A percentile compares a stretch with the other conserved stretches of the same genome.
Conservation (phyloP, 1,284 basidiomycete species). For the Cryptococcus depauperatus region DNA sequence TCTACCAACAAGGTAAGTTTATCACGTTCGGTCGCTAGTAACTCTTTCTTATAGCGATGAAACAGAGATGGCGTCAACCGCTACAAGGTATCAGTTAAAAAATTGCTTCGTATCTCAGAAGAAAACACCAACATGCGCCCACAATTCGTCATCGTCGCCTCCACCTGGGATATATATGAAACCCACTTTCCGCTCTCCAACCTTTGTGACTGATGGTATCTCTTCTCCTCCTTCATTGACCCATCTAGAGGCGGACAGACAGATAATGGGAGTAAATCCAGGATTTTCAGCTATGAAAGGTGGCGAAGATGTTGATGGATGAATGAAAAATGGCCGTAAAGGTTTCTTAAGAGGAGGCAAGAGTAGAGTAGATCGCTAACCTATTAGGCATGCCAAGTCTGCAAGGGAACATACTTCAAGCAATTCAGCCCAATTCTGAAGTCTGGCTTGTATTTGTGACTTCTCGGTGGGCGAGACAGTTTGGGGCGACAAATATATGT, state of each 20-base stretch:
- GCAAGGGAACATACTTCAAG: constrained; percentile 46
- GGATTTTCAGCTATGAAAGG: constrained; percentile 24
- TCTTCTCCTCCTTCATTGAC: constrained; percentile 19
- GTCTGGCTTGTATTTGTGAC: constrained; percentile 51
- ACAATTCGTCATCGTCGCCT: constrained; percentile 46
- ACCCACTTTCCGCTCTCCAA: constrained; percentile 28
- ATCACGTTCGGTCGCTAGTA: constrained; percentile 29
- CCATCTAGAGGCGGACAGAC: constrained; percentile 42
- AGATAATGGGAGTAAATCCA: constrained; percentile 40
- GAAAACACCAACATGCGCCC: constrained; percentile 34
- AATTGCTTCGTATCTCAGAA: background rate
- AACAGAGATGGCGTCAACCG: constrained; percentile 38
- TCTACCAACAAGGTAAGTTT: constrained; percentile 31
- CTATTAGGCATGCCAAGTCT: background rate
- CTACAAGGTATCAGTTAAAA: constrained; percentile 15
- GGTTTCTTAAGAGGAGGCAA: constrained; percentile 36
- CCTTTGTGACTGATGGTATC: constrained; percentile 27
- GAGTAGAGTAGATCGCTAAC: constrained; percentile 36
- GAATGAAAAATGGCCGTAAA: constrained; percentile 44
- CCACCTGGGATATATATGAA: constrained; percentile 46
- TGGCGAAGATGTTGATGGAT: constrained; percentile 30
- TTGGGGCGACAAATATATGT: constrained; percentile 36
- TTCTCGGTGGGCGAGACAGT: constrained; percentile 41
- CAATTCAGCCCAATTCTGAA: constrained; percentile 72
- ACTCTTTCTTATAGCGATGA: constrained; percentile 23